Evolutionary conservation across 2,329 filamentous ascomycete genomes (phyloP), one percentile per base, ranked within the genome.

Genomic region (Fusarium sublunatum): DNA sequence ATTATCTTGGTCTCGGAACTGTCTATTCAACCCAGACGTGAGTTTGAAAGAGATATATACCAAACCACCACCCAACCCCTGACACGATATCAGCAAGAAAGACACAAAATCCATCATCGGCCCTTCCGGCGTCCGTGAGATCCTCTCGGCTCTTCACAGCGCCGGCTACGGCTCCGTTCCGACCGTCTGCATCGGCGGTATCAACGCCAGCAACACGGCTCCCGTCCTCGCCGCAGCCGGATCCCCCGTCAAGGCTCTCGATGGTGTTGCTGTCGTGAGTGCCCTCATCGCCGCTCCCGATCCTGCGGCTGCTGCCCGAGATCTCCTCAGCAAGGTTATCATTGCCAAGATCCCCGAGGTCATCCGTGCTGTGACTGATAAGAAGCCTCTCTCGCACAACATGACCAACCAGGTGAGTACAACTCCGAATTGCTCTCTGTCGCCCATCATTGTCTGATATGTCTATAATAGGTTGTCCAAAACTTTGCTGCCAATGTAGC

Each of bases 401-500:
- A 98, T 98, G 92, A 98, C 95, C 49, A 98, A 98, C 74, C 83
- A 93, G 48, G 94, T 81, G 63, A 46, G 73, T 54, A 5, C 5
- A 25, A 5, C 32, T 22, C n/a, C 28, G 2, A 2, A 29, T 15
- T 3, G 10, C 7, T 9, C 22, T 19, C 19, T 19, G 19, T 3
- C 19, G 3, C 2, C 19, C 19, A 19, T 19, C 5, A 8, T 7
- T 38, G 46, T 15, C 47, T 64, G 15, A 62, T 19, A 25, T 2
- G 31, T 7, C 7, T 3, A 15, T 12, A 5, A 0, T 13, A 82
- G 80, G 81, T 98, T 0, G 94, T 97, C 22, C 93, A 97, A 72
- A 97, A 97, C 78, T 91, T 98, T 71, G 91, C 93, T 13, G 94
- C 95, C 48, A 97, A 96, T 72, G 89, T 97, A 4, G 92, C 92